Conservation (phyloP, 169 alveolate species). For the Plasmodium vinckei region DNA sequence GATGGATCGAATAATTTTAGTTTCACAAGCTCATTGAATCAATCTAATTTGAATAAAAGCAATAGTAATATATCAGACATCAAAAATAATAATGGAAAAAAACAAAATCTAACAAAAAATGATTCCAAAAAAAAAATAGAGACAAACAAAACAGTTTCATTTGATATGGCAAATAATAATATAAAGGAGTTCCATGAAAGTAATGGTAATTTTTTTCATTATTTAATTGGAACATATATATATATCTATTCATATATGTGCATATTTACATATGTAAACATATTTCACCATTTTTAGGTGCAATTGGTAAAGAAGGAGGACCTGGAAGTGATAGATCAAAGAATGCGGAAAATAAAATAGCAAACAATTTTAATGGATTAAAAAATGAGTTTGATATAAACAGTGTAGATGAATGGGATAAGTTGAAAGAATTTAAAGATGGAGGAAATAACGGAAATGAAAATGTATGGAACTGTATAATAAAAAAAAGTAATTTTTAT, state of each 20-base stretch:
- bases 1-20: no score
- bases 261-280: neutral
- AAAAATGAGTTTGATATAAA: neutral
- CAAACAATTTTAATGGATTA: conserved; percentile 15
- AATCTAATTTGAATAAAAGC: no score
- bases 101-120: neutral
- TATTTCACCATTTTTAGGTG: neutral
- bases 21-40: no score
- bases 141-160: neutral
- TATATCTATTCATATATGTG: neutral
- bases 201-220: neutral
- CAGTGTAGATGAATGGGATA: neutral
- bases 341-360: conserved; percentile 19
- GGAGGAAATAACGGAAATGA: conserved; percentile 1
- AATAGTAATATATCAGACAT: no score
- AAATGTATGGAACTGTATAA: conserved; percentile 31
- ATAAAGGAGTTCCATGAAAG: no score
- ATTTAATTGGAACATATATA: neutral
- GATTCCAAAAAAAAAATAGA: neutral
- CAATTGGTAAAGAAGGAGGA: no score
- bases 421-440: conserved; percentile 30
- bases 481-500: conserved; percentile 57
- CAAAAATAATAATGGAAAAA: no score
- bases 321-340: neutral
- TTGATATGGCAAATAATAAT: neutral